These are phyloP conservation scores for Aotearoamyces nothofagi DNA, from an alignment of 2,329 filamentous ascomycete species.

Conservation along the genomic window DNA sequence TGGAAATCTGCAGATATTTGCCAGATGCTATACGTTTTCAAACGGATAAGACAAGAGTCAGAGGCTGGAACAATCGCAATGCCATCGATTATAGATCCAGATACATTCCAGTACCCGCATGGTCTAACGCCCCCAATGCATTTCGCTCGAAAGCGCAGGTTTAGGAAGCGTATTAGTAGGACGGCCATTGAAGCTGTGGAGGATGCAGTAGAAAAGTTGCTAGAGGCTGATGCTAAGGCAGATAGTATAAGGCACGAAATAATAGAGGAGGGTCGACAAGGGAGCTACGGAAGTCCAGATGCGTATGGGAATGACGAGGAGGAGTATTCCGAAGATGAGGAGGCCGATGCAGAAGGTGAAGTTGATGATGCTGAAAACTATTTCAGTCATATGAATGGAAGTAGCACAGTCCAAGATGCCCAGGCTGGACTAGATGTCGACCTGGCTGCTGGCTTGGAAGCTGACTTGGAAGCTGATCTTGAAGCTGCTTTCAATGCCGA, in stretches of 20 bases:
- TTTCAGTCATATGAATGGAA: constrained; percentile 11
- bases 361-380: constrained; percentile 23
- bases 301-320: constrained; percentile 15
- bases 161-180: constrained; percentile 38
- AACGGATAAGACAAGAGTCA: constrained; percentile 35
- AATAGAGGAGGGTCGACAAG: constrained; percentile 17
- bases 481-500: constrained; percentile 16
- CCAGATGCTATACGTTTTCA: constrained; percentile 57
- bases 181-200: constrained; percentile 41
- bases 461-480: constrained; percentile 16
- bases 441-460: constrained; percentile 21
- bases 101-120: constrained; percentile 27
- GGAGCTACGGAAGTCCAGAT: constrained; percentile 17
- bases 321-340: constrained; percentile 22
- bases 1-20: constrained; percentile 63
- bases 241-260: constrained; percentile 26
- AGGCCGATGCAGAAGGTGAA: constrained; percentile 23
- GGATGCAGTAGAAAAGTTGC: constrained; percentile 34
- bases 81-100: constrained; percentile 16
- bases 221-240: constrained; percentile 28
- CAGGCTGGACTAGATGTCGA: constrained; percentile 22
- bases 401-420: constrained; percentile 17
- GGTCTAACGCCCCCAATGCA: constrained; percentile 46
- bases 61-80: constrained; percentile 24
- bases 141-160: constrained; percentile 39